These are phyloP conservation scores for Lepidium sativum DNA, from an alignment of 345 rosid species.

Conservation along the genomic window DNA sequence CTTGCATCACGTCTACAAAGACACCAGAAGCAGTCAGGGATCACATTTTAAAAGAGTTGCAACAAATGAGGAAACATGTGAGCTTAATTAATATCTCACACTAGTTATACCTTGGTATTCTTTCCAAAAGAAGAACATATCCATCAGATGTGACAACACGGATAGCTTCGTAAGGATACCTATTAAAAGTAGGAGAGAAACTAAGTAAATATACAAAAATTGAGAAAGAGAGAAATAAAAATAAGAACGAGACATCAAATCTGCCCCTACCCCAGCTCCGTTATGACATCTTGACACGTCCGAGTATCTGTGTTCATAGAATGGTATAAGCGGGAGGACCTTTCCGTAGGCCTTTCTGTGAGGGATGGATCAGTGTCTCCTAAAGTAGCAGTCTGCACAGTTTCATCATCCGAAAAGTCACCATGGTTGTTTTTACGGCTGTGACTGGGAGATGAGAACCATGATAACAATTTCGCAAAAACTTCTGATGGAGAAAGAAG, in stretches of 20 bases:
- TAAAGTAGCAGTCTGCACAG: slow-evolving; percentile 45
- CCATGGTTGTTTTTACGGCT: slow-evolving; percentile 12
- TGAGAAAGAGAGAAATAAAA: not conserved
- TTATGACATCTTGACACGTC: slow-evolving; percentile 91
- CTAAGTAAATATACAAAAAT: not conserved
- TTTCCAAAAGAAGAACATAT: slow-evolving; percentile 88
- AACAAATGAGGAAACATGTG: slow-evolving; percentile 2
- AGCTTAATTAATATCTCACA: not conserved
- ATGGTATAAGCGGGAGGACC: slow-evolving; percentile 38
- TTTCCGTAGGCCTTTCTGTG: slow-evolving; percentile 46
- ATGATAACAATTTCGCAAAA: slow-evolving; percentile 29
- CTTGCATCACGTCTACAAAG: slow-evolving; percentile 74
- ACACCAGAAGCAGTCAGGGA: slow-evolving; percentile 4
- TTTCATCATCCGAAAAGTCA: slow-evolving; percentile 25
- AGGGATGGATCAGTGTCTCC: slow-evolving; percentile 57
- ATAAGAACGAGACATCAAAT: not conserved
- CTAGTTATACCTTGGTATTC: slow-evolving; percentile 74
- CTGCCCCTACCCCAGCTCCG: slow-evolving; percentile 79
- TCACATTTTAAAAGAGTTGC: not conserved
- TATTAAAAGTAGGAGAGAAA: slow-evolving; percentile 10
- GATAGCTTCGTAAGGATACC: slow-evolving; percentile 96
- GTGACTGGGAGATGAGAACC: slow-evolving; percentile 41
- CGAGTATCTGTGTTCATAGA: slow-evolving; percentile 87
- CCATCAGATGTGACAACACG: slow-evolving; percentile 87
- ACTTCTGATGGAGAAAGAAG: slow-evolving; percentile 72